Base-by-base conservation (phyloP, 2,329 filamentous ascomycete genomes). In the Amphichorda felina region DNA sequence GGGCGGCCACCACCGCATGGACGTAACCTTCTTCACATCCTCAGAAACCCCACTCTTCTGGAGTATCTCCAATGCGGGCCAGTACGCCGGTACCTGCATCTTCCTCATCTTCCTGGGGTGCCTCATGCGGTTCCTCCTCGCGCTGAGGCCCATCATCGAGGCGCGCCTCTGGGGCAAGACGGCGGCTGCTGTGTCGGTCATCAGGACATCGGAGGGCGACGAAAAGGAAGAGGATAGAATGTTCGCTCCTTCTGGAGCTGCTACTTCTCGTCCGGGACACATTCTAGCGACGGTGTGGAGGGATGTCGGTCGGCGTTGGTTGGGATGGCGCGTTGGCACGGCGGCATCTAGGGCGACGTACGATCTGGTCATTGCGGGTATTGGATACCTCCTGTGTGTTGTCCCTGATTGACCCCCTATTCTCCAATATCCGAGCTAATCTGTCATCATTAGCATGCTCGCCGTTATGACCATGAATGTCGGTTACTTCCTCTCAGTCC, bases 51-150 rank as follows among this genome's bases (percentile, higher is more conserved):
- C 64, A 0, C 59, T 69, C 33, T 68, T 59, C 51, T 79, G 84
- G 83, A 78, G 77, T 3, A 85, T 86, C 3, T 59, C 53, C 14
- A 75, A 62, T 16, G 61, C 67, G 7, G 82, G 78, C 43, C 61
- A 66, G 35, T 94, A 93, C 55, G 82, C 82, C 3, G 86, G 75
- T 38, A 89, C 83, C 24, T 88, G 86, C 62, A 80, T 93, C 51
- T 93, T 93, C 57, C 67, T 93, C 37, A 76, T 93, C 53, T 43
- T 79, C 30, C 73, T 94, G 30, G 79, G 74, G 36, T 63, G 75
- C 40, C 51, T 78, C 35, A 74, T 79, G 50, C 79, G 84, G 31
- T 59, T 64, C 13, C 61, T 89, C 15, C 62, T 85, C 33, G 84
- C 83, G 2, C 64, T 71, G 46, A 84, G 42, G 30, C 35, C 32